phyloP scores from a whole-genome alignment of 73 alveolate genomes.

The Symbiodinium natans region DNA sequence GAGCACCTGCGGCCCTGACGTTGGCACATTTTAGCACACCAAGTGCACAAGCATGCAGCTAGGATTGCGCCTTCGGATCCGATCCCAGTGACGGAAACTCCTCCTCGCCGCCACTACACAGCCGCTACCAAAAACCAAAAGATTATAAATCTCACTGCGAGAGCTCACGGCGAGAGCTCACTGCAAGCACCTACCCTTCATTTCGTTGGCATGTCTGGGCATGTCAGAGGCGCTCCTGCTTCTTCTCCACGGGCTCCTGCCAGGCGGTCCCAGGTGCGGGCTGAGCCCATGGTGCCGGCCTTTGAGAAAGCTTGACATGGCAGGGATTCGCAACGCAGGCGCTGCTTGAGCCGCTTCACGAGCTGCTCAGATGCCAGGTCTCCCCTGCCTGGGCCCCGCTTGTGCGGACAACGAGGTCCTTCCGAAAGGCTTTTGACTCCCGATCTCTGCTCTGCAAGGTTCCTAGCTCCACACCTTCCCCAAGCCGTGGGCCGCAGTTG shows the following conservation, averaged over 20 bases:
- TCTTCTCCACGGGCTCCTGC: slow-evolving; percentile 77
- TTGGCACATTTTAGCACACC: neutral
- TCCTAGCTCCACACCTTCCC: slow-evolving; percentile 15
- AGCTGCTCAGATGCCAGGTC: neutral
- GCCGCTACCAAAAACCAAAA: neutral
- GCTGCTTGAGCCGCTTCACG: neutral
- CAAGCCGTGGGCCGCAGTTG: slow-evolving; percentile 88
- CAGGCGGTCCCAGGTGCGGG: slow-evolving; percentile 82
- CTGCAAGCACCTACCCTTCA: neutral
- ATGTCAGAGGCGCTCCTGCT: neutral
- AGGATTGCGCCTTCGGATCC: slow-evolving; percentile 5
- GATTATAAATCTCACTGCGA: neutral
- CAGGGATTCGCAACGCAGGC: neutral
- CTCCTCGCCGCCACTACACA: neutral
- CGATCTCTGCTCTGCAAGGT: neutral
- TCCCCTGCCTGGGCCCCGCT: slow-evolving; percentile 60
- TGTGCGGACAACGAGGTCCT: slow-evolving; percentile 66
- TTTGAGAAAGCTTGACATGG: neutral
- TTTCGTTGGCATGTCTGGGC: neutral
- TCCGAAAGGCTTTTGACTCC: neutral
- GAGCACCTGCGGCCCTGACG: slow-evolving; percentile 74
- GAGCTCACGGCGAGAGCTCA: neutral
- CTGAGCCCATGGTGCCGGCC: slow-evolving; percentile 91
- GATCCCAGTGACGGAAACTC: slow-evolving; percentile 78
- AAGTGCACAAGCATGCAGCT: neutral